A percentile compares a stretch with the other conserved stretches of the same genome.
Evolutionary conservation across 352 stramenopile genomes (phyloP).

Genomic region (Pythium phragmitis): DNA sequence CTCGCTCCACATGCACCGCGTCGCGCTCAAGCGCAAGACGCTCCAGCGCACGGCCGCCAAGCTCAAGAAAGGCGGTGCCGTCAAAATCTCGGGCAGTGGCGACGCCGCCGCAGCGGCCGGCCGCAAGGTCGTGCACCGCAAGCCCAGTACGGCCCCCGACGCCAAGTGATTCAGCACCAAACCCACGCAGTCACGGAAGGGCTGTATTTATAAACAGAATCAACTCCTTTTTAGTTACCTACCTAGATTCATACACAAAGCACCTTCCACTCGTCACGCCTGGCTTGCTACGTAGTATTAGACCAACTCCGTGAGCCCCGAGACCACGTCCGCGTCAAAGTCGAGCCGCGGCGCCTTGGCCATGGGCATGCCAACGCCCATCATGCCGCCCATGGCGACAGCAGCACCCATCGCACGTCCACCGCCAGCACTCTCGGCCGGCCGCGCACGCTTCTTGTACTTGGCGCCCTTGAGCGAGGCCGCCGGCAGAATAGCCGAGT

Average conservation of each 20-base stretch:
- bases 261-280: background rate
- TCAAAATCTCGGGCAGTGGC: conserved; percentile 37
- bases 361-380: conserved; percentile 15
- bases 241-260: background rate
- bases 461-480: conserved; percentile 46
- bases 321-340: conserved; percentile 61
- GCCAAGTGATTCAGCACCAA: conserved; percentile 20
- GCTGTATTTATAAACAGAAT: conserved; percentile 14
- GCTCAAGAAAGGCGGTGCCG: conserved; percentile 39
- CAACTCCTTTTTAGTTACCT: background rate
- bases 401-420: background rate
- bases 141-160: conserved; percentile 48
- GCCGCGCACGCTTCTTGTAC: conserved; percentile 59
- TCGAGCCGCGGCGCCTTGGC: conserved; percentile 57
- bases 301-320: conserved; percentile 56
- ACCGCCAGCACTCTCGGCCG: conserved; percentile 10
- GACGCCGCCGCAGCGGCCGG: background rate
- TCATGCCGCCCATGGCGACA: conserved; percentile 10
- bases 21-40: conserved; percentile 76
- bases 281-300: conserved; percentile 6
- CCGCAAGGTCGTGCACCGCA: conserved; percentile 53
- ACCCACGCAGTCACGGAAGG: conserved; percentile 1
- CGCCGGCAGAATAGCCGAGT: conserved; percentile 57
- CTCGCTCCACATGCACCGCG: conserved; percentile 81
- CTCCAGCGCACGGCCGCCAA: conserved; percentile 52